A percentile compares a stretch with the other conserved stretches of the same genome.
Evolutionary conservation across 768 basidiomycete species (phyloP).

Genomic region (Boletus sp.): DNA sequence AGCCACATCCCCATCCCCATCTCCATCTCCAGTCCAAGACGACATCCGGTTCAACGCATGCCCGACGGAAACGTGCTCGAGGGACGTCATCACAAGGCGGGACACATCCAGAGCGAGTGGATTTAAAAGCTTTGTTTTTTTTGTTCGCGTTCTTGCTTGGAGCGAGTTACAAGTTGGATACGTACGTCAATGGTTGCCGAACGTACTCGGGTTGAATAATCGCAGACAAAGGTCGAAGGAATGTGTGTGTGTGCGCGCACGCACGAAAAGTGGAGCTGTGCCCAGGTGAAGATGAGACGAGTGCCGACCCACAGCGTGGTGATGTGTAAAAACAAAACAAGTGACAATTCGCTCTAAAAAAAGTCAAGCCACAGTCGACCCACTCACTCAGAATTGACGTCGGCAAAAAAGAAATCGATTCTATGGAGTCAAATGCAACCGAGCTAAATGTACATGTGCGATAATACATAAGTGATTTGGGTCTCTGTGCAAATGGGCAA

Average conservation of each 20-base stretch:
- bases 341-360: no score
- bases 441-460: conserved; percentile 27
- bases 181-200: neutral
- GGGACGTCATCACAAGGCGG: conserved; percentile 24
- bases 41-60: conserved; percentile 4
- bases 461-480: conserved; percentile 26
- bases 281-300: neutral
- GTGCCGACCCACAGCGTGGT: neutral
- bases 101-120: conserved; percentile 13
- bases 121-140: no score
- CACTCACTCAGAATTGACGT: no score
- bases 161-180: neutral
- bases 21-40: neutral
- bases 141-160: no score
- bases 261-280: neutral
- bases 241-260: neutral
- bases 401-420: conserved; percentile 5
- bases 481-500: conserved; percentile 18
- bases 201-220: neutral
- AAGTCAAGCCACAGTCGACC: no score
- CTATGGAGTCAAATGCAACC: conserved; percentile 14
- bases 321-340: neutral
- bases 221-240: neutral
- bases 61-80: conserved; percentile 23
- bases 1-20: neutral